Evolutionary conservation across 2,329 filamentous ascomycete species (phyloP).

Genomic region (Magnaporthales sp.): DNA sequence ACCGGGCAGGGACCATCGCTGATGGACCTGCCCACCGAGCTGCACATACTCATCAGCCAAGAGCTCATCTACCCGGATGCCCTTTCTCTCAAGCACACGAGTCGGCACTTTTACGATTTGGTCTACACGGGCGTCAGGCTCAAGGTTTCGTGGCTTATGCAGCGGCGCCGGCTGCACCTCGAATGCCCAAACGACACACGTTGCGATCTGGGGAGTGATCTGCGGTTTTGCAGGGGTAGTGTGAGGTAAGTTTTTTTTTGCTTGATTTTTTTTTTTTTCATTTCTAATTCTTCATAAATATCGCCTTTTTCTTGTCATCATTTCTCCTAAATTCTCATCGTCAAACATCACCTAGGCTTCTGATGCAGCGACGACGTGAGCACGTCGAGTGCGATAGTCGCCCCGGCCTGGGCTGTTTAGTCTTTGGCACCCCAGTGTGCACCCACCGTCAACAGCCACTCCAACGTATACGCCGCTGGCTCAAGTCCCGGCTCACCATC

Average conservation of each 20-base stretch:
- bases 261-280: neutral
- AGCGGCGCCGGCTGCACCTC: constrained; percentile 53
- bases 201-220: constrained; percentile 51
- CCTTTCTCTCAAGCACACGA: constrained; percentile 60
- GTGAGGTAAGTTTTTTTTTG: constrained; percentile 37
- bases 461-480: constrained; percentile 38
- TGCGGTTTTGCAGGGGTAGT: constrained; percentile 51
- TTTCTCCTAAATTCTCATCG: neutral
- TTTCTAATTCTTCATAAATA: neutral
- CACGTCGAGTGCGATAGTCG: constrained; percentile 53
- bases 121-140: constrained; percentile 57
- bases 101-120: constrained; percentile 51
- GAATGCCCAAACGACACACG: constrained; percentile 52
- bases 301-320: neutral
- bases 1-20: constrained; percentile 19
- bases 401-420: constrained; percentile 46
- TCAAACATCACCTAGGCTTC: constrained; percentile 29
- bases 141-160: constrained; percentile 62
- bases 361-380: constrained; percentile 51
- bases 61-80: constrained; percentile 63
- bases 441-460: constrained; percentile 29
- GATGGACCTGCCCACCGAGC: constrained; percentile 51
- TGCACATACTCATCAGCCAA: constrained; percentile 54
- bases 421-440: constrained; percentile 41
- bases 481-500: constrained; percentile 33